phyloP scores from a whole-genome alignment of 306 rosid species.

The Parietaria judaica region DNA sequence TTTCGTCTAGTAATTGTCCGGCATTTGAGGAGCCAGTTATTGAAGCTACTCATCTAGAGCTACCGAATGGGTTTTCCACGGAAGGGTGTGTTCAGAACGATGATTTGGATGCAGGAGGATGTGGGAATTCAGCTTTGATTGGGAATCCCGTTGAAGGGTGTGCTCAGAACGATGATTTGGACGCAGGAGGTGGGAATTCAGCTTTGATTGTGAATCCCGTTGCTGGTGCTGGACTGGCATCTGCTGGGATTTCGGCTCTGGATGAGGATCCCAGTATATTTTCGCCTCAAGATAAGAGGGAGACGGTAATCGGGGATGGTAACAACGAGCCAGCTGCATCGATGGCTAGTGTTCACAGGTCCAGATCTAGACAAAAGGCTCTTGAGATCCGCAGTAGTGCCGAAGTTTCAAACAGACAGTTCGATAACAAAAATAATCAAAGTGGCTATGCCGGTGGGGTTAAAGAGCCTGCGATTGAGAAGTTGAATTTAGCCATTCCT shows the following conservation, averaged over 20 bases:
- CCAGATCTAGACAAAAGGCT: slow-evolving; percentile 86
- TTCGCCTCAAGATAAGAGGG: slow-evolving; percentile 23
- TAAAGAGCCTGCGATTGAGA: slow-evolving; percentile 30
- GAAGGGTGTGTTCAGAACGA: slow-evolving; percentile 20
- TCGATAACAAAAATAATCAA: slow-evolving; percentile 25
- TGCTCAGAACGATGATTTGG: slow-evolving; percentile 19
- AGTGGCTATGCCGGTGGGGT: slow-evolving; percentile 25
- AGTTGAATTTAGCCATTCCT: slow-evolving; percentile 28
- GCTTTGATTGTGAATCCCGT: slow-evolving; percentile 33
- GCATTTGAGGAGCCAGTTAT: slow-evolving; percentile 29
- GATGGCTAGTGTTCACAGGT: slow-evolving; percentile 68
- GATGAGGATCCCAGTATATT: slow-evolving; percentile 23
- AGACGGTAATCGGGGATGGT: slow-evolving; percentile 21
- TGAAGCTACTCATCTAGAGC: slow-evolving; percentile 22
- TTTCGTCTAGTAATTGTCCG: slow-evolving; percentile 23
- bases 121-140: slow-evolving; percentile 25
- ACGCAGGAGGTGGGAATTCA: slow-evolving; percentile 21
- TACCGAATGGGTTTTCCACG: slow-evolving; percentile 23
- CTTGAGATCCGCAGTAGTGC: slow-evolving; percentile 59
- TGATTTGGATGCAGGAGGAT: slow-evolving; percentile 22
- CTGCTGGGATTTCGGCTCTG: slow-evolving; percentile 27
- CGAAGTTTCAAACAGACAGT: slow-evolving; percentile 25
- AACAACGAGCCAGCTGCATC: slow-evolving; percentile 53
- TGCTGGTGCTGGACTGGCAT: slow-evolving; percentile 33
- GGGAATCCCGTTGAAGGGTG: slow-evolving; percentile 28